Conservation (phyloP, 192 early-diverging fungal genomes). For the Mortierella alpina region DNA sequence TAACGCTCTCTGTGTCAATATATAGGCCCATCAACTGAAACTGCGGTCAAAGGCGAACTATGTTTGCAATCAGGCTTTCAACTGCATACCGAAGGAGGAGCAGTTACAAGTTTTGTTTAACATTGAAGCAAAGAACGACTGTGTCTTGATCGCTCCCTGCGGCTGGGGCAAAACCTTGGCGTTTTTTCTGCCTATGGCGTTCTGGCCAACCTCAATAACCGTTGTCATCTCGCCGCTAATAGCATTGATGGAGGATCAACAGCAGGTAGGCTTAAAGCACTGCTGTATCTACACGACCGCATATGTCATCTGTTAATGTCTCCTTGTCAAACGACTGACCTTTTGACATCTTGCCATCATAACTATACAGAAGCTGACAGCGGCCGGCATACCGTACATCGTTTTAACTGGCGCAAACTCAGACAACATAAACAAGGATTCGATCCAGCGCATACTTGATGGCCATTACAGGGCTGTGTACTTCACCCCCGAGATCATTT, state of each 20-base stretch:
- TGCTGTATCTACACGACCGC: no score
- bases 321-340: neutral
- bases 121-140: no score
- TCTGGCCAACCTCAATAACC: neutral
- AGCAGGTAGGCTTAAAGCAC: slow-evolving; percentile 17
- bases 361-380: no score
- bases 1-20: neutral
- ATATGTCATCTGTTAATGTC: neutral
- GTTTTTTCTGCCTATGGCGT: no score
- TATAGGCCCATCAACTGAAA: slow-evolving; percentile 5
- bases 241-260: slow-evolving; percentile 32
- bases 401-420: slow-evolving; percentile 5
- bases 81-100: no score
- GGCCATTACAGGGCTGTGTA: slow-evolving; percentile 26
- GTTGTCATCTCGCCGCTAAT: slow-evolving; percentile 25
- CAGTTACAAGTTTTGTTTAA: no score
- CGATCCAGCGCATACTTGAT: neutral
- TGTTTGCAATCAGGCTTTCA: slow-evolving; percentile 14
- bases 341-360: no score
- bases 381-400: slow-evolving; percentile 10
- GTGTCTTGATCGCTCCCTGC: no score
- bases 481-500: slow-evolving; percentile 16
- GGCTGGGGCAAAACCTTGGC: no score
- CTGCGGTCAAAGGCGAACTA: slow-evolving; percentile 18
- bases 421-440: neutral